Evolutionary conservation across 192 early-diverging fungal genomes (phyloP).

Genomic region (Spizellomyces punctatus): DNA sequence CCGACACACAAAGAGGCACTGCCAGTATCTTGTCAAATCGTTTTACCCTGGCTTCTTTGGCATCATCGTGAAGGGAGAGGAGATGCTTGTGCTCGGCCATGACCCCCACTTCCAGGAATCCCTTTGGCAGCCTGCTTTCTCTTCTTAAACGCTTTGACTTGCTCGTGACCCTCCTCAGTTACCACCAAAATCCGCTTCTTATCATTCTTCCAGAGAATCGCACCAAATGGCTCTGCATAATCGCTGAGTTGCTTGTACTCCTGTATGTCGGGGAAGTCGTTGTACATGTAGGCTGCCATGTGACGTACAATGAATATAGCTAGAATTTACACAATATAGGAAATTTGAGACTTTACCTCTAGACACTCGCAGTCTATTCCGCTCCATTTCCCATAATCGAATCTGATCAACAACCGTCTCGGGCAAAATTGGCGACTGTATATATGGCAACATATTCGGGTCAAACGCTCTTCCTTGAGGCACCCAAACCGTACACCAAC

Average conservation of each 20-base stretch:
- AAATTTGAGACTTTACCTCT: slow-evolving; percentile 16
- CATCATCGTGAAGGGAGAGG: neutral
- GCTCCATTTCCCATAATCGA: slow-evolving; percentile 93
- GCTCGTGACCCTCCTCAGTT: slow-evolving; percentile 70
- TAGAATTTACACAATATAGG: neutral
- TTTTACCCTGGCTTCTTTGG: neutral
- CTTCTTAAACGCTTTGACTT: slow-evolving; percentile 43
- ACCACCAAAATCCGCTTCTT: slow-evolving; percentile 75
- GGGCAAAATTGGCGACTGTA: slow-evolving; percentile 75
- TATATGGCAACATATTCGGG: neutral
- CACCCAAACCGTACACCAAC: slow-evolving; percentile 21
- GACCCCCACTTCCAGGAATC: neutral
- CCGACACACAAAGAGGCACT: too few relatives aligned
- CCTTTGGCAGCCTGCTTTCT: neutral
- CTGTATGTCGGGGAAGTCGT: slow-evolving; percentile 67
- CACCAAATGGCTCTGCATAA: slow-evolving; percentile 76
- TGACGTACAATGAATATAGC: neutral
- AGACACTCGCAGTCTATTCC: slow-evolving; percentile 66
- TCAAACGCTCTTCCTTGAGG: neutral
- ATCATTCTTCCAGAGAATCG: slow-evolving; percentile 76
- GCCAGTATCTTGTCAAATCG: too few relatives aligned
- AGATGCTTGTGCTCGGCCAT: too few relatives aligned
- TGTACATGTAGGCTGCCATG: slow-evolving; percentile 66
- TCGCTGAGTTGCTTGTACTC: slow-evolving; percentile 76
- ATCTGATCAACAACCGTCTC: slow-evolving; percentile 95